phyloP scores from a whole-genome alignment of 202 grass and related monocot species.

The Bolboschoenoplectus hybrid region DNA sequence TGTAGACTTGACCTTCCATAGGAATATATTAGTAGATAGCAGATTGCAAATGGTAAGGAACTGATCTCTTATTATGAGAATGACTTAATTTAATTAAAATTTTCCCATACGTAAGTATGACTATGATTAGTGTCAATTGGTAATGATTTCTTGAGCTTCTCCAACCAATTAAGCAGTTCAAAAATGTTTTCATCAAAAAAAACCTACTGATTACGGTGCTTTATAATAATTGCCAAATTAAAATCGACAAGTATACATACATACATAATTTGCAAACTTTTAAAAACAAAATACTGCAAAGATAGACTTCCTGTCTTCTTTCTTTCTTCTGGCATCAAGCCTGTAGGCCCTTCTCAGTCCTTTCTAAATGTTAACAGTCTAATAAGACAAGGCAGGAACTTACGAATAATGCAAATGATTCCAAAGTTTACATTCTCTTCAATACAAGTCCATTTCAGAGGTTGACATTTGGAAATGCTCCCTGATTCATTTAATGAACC shows the following conservation, averaged over 20 bases:
- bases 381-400: background rate
- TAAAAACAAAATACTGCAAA: background rate
- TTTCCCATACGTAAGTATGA: background rate
- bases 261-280: background rate
- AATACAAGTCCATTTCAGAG: constrained; percentile 7
- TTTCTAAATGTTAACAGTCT: background rate
- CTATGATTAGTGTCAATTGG: background rate
- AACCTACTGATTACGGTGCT: background rate
- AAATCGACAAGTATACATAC: background rate
- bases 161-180: background rate
- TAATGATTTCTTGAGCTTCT: background rate
- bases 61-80: background rate
- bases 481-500: background rate
- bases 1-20: no score
- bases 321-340: background rate
- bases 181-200: background rate
- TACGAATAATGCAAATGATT: background rate
- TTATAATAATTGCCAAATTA: background rate
- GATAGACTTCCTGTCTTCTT: background rate
- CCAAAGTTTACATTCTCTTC: constrained; percentile 8
- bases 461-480: constrained; percentile 20
- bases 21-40: no score
- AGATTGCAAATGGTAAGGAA: no score
- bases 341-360: background rate
- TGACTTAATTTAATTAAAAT: background rate